A percentile compares a stretch with the other conserved stretches of the same genome.
These are phyloP conservation scores for Apiospora pterosperma DNA, from an alignment of 2,329 filamentous ascomycete species.

Conservation along the genomic window DNA sequence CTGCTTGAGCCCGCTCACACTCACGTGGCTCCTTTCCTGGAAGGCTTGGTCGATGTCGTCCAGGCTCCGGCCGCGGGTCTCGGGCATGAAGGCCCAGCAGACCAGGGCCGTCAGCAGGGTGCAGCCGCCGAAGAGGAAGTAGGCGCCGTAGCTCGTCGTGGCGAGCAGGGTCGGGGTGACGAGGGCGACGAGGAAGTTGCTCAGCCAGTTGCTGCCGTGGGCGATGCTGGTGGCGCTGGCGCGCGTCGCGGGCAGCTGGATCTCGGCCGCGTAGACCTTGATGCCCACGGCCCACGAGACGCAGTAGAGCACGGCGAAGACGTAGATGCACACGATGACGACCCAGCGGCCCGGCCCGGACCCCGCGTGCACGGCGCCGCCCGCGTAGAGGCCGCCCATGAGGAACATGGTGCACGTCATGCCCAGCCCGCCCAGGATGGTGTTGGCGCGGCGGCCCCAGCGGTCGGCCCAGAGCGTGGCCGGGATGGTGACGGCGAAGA, in stretches of 20 bases:
- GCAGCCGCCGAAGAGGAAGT: slow-evolving; percentile 42
- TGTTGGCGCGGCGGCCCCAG: slow-evolving; percentile 51
- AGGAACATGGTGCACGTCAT: slow-evolving; percentile 48
- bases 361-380: slow-evolving; percentile 32
- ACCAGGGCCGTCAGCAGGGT: slow-evolving; percentile 33
- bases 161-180: slow-evolving; percentile 38
- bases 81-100: slow-evolving; percentile 37
- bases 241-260: slow-evolving; percentile 50
- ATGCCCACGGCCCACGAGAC: slow-evolving; percentile 51
- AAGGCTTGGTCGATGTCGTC: slow-evolving; percentile 34
- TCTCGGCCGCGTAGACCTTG: slow-evolving; percentile 54
- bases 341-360: slow-evolving; percentile 42
- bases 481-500: slow-evolving; percentile 51
- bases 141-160: slow-evolving; percentile 37
- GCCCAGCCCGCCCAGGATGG: slow-evolving; percentile 48
- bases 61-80: slow-evolving; percentile 38
- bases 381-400: slow-evolving; percentile 49
- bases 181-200: slow-evolving; percentile 44
- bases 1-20: background rate
- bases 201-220: slow-evolving; percentile 49
- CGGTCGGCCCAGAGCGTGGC: slow-evolving; percentile 47
- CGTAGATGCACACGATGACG: slow-evolving; percentile 47
- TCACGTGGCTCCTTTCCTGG: background rate
- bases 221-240: slow-evolving; percentile 52
- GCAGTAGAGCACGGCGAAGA: slow-evolving; percentile 45